Percentiles rank a stretch among this genome's conserved stretches.
These are phyloP conservation scores for Cyclanthera cordifolia DNA, from an alignment of 306 rosid species.

Conservation along the genomic window DNA sequence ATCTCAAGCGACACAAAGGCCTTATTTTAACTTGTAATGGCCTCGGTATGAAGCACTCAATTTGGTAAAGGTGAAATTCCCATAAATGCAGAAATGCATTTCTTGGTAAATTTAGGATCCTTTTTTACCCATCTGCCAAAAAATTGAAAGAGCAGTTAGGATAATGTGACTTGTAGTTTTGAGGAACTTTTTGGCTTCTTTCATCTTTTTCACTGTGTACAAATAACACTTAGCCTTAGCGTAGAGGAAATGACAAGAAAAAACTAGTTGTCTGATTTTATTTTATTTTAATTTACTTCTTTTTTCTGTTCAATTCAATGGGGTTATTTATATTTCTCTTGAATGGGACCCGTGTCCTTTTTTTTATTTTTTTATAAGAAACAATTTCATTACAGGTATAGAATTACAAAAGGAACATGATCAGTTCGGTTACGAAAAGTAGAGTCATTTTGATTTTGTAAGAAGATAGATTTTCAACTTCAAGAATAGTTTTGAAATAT, in stretches of 20 bases:
- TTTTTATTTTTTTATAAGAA: too few relatives aligned
- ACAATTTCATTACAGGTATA: too few relatives aligned
- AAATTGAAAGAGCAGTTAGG: neutral
- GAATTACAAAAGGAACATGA: too few relatives aligned
- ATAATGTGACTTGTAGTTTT: neutral
- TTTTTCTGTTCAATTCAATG: too few relatives aligned
- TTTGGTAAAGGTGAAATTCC: conserved; percentile 36
- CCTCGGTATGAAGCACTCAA: conserved; percentile 76
- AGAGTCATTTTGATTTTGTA: too few relatives aligned
- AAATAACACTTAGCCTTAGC: neutral
- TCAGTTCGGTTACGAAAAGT: too few relatives aligned
- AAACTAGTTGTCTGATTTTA: neutral
- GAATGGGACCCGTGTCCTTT: too few relatives aligned
- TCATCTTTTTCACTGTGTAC: neutral
- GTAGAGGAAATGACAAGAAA: neutral
- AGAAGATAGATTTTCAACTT: too few relatives aligned
- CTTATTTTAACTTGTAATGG: conserved; percentile 97
- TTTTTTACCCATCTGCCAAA: neutral
- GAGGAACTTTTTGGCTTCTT: neutral
- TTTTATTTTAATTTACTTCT: too few relatives aligned
- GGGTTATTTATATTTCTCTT: too few relatives aligned
- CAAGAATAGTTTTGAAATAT: too few relatives aligned
- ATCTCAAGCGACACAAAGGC: conserved; percentile 86
- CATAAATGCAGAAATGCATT: neutral
- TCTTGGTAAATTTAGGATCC: neutral